Conservation (phyloP, 768 basidiomycete genomes). For the Macrolepiota dolichaula region DNA sequence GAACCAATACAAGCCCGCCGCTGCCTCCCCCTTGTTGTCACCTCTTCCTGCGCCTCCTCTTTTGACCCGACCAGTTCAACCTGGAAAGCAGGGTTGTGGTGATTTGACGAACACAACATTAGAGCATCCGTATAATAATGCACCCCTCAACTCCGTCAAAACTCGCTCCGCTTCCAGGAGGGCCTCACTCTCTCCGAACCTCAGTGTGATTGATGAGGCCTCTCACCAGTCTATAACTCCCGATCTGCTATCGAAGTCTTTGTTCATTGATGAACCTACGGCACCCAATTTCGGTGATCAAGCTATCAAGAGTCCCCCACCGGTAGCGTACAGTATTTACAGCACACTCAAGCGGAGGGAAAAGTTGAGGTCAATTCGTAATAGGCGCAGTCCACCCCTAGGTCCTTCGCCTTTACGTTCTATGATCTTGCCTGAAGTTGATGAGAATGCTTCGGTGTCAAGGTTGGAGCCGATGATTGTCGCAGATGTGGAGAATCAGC, state of each 20-base stretch:
- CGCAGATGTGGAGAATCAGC: background rate
- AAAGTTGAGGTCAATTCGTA: constrained; percentile 18
- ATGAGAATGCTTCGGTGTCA: constrained; percentile 13
- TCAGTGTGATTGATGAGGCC: constrained; percentile 4
- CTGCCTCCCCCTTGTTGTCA: background rate
- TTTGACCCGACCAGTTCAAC: background rate
- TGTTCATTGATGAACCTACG: background rate
- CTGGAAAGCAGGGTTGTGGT: background rate
- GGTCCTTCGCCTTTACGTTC: constrained; percentile 46
- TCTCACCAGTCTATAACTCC: background rate
- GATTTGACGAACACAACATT: background rate
- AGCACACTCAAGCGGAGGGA: background rate
- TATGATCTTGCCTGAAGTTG: constrained; percentile 37
- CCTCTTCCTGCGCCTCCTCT: background rate
- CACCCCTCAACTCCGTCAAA: background rate
- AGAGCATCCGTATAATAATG: background rate
- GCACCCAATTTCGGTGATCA: background rate
- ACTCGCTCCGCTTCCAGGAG: background rate
- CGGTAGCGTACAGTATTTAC: background rate
- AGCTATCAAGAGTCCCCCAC: background rate
- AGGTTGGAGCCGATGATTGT: constrained; percentile 16
- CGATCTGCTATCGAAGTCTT: background rate
- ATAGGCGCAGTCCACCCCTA: constrained; percentile 33
- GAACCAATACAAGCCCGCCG: background rate
- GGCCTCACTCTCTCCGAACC: constrained; percentile 5